Evolutionary conservation across 805 yeast species (phyloP).

Genomic region (Wickerhamomyces ciferrii): DNA sequence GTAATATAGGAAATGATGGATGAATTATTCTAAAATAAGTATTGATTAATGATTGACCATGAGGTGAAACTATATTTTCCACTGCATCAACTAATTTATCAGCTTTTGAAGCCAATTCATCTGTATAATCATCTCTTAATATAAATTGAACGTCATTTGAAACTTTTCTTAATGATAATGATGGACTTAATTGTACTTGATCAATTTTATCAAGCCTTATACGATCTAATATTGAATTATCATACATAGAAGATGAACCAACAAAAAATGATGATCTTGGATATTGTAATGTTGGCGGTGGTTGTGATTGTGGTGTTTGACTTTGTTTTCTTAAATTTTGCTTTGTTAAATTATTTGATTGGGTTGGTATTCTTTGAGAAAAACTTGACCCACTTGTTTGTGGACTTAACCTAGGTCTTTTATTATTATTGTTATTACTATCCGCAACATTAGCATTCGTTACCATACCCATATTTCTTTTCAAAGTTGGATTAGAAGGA

Average conservation of each 20-base stretch:
- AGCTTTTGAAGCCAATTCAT: slow-evolving; percentile 60
- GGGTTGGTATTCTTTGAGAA: slow-evolving; percentile 7
- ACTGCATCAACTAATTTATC: slow-evolving; percentile 78
- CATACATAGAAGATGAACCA: slow-evolving; percentile 86
- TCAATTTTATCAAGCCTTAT: slow-evolving; percentile 67
- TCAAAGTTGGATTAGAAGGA: slow-evolving; percentile 35
- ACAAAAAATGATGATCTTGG: slow-evolving; percentile 87
- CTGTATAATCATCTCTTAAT: slow-evolving; percentile 74
- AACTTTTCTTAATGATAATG: slow-evolving; percentile 71
- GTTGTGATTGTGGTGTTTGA: not conserved
- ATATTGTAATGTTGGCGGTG: slow-evolving; percentile 55
- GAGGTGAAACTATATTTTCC: slow-evolving; percentile 85
- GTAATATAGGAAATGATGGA: slow-evolving; percentile 87
- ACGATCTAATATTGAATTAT: slow-evolving; percentile 59
- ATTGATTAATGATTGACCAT: slow-evolving; percentile 77
- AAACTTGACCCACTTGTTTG: slow-evolving; percentile 23
- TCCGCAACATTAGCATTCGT: slow-evolving; percentile 8
- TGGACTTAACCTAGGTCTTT: slow-evolving; percentile 11
- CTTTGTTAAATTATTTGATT: slow-evolving; percentile 2
- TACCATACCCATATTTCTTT: slow-evolving; percentile 23
- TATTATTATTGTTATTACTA: too few relatives aligned
- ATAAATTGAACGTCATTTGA: slow-evolving; percentile 72
- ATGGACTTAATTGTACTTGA: slow-evolving; percentile 68
- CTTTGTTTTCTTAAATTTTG: slow-evolving; percentile 4
- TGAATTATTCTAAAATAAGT: slow-evolving; percentile 82